Evolutionary conservation across 495 filamentous ascomycete genomes (phyloP), one percentile per base, ranked within the genome.

Genomic region (Tuber indicum): DNA sequence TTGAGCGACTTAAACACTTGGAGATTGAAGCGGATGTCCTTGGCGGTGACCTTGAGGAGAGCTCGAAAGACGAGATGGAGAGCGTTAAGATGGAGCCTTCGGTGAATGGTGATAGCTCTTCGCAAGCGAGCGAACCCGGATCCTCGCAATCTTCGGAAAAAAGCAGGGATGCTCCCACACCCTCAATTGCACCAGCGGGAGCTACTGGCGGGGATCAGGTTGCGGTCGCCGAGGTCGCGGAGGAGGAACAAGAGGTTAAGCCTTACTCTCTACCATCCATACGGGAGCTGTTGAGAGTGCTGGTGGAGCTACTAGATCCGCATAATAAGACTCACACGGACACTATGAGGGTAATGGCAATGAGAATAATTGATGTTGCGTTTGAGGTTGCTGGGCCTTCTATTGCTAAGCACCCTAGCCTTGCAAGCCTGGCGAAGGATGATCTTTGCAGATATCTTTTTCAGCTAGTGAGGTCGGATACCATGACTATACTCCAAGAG

Each of bases 291-390:
- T 96, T 99, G 79, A 88, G 96, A 72, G 95, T 98, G 42, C 87
- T 99, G n/a, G 94, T 98, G 43, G 93, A 97, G 84, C 89, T 99
- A 21, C 86, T 98, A 46, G 94, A 98, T 81, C 96, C 96, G 2
- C 93, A 98, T 79, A 94, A 98, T 81, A 89, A 89, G 62, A 92
- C 94, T 79, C 93, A 97, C 84, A 94, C 93, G 21, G 96, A 99
- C 83, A 91, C 93, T 14, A 97, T 98, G 91, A 89, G 94, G 79
- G 93, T 98, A 39, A 98, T 98, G 94, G 96, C 96, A 9, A 86
- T 99, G 74, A 89, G 96, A 46, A 98, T 99, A 76, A 97, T 98
- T 76, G 96, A 98, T 86, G 96, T 99, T 47, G 95, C 96, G 17
- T 88, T 99, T 58, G 96, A 99, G 84, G 94, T 98, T 76, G 94